Conservation (phyloP, 306 rosid species). For the Citrullus amarus region DNA sequence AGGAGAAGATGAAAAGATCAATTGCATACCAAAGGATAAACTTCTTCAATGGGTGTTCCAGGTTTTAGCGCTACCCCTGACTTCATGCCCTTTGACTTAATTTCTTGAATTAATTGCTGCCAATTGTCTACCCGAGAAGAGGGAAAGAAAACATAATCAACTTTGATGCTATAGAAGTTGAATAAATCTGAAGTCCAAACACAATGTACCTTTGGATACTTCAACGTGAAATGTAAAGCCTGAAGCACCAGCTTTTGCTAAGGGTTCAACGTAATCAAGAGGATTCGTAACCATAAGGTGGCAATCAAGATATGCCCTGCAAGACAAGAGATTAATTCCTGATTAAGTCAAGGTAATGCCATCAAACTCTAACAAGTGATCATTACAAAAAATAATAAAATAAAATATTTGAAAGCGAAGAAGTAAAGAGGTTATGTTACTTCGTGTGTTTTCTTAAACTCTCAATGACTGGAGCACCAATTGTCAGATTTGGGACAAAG, state of each 20-base stretch:
- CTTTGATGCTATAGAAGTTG: conserved; percentile 8
- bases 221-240: conserved; percentile 93
- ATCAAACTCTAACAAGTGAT: neutral
- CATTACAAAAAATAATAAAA: neutral
- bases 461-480: conserved; percentile 88
- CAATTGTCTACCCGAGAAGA: conserved; percentile 53
- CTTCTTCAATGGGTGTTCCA: conserved; percentile 66
- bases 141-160: neutral
- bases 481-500: conserved; percentile 85
- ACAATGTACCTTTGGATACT: conserved; percentile 56
- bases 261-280: conserved; percentile 72
- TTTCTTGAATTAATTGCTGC: conserved; percentile 55
- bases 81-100: conserved; percentile 65
- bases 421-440: conserved; percentile 41
- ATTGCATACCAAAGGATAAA: conserved; percentile 68
- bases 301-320: conserved; percentile 91
- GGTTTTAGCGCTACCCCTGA: conserved; percentile 84
- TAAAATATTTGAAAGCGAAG: neutral
- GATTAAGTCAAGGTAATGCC: neutral
- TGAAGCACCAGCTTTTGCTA: conserved; percentile 89
- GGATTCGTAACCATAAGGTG: conserved; percentile 98
- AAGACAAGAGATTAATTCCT: neutral
- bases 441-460: conserved; percentile 87
- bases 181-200: neutral
- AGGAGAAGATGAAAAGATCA: neutral